Evolutionary conservation across 2,329 filamentous ascomycete species (phyloP).

Genomic region (Aspergillus sp.): DNA sequence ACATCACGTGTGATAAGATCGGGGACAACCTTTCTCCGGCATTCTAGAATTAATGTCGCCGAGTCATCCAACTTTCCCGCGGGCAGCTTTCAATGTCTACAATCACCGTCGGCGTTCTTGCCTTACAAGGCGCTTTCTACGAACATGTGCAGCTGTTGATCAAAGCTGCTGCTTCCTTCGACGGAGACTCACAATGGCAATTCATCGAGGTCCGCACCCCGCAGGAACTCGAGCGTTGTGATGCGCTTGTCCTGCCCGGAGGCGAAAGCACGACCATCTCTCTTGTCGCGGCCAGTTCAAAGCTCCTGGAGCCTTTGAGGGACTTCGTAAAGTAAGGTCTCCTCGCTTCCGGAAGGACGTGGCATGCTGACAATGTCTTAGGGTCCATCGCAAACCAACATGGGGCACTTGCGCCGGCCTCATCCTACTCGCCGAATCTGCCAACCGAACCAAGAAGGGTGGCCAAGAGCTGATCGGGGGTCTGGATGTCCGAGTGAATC

Average conservation of each 20-base stretch:
- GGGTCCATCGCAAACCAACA: slow-evolving; percentile 65
- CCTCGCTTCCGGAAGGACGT: no score
- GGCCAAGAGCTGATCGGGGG: slow-evolving; percentile 92
- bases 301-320: slow-evolving; percentile 71
- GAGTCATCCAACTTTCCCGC: no score
- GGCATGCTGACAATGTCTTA: slow-evolving; percentile 36
- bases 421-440: slow-evolving; percentile 79
- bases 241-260: slow-evolving; percentile 81
- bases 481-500: slow-evolving; percentile 77
- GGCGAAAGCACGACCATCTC: slow-evolving; percentile 94
- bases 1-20: no score
- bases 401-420: slow-evolving; percentile 97
- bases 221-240: slow-evolving; percentile 60
- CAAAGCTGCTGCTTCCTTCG: slow-evolving; percentile 51
- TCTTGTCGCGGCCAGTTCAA: slow-evolving; percentile 71
- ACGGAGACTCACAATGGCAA: slow-evolving; percentile 36
- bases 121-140: slow-evolving; percentile 85
- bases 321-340: slow-evolving; percentile 76
- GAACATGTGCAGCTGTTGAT: slow-evolving; percentile 75
- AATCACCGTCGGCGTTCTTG: slow-evolving; percentile 53
- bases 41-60: no score
- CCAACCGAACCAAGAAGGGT: slow-evolving; percentile 78
- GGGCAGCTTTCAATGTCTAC: slow-evolving; percentile 20
- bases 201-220: slow-evolving; percentile 75
- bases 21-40: no score